These are phyloP conservation scores for Macrophomina pseudophaseolina DNA, from an alignment of 2,329 filamentous ascomycete genomes.

Conservation along the genomic window DNA sequence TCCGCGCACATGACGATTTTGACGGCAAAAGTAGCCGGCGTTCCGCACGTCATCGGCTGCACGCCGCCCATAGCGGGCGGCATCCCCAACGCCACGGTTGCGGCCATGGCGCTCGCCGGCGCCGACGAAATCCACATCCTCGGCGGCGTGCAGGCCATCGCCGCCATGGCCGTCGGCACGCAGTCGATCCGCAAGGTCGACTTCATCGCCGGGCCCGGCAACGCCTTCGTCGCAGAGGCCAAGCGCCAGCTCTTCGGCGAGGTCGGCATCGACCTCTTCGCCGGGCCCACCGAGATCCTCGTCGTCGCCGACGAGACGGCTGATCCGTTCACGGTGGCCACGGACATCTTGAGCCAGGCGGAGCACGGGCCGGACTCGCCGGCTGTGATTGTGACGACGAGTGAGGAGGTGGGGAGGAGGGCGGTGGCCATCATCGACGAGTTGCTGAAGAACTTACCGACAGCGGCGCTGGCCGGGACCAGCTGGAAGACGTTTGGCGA, in stretches of 20 bases:
- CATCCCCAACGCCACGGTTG: constrained; percentile 56
- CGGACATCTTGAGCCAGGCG: constrained; percentile 55
- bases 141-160: constrained; percentile 59
- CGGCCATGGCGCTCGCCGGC: constrained; percentile 57
- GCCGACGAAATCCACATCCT: constrained; percentile 59
- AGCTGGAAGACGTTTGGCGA: constrained; percentile 48
- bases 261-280: constrained; percentile 60
- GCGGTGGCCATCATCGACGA: constrained; percentile 25
- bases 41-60: constrained; percentile 56
- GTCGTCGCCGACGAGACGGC: constrained; percentile 56
- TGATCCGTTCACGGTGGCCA: constrained; percentile 53
- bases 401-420: constrained; percentile 29
- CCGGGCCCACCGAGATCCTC: constrained; percentile 60
- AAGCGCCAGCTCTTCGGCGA: constrained; percentile 61
- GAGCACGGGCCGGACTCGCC: constrained; percentile 61
- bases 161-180: constrained; percentile 59
- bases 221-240: constrained; percentile 60
- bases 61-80: constrained; percentile 58
- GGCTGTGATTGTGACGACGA: constrained; percentile 57
- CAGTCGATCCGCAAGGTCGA: constrained; percentile 47
- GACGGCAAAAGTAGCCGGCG: constrained; percentile 60
- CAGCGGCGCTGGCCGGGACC: constrained; percentile 19
- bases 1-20: constrained; percentile 62
- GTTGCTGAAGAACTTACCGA: constrained; percentile 27
- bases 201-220: constrained; percentile 18